Percentiles rank a stretch among this genome's conserved stretches.
Evolutionary conservation across 805 yeast genomes (phyloP).

Genomic region (Hanseniaspora clermontiae): DNA sequence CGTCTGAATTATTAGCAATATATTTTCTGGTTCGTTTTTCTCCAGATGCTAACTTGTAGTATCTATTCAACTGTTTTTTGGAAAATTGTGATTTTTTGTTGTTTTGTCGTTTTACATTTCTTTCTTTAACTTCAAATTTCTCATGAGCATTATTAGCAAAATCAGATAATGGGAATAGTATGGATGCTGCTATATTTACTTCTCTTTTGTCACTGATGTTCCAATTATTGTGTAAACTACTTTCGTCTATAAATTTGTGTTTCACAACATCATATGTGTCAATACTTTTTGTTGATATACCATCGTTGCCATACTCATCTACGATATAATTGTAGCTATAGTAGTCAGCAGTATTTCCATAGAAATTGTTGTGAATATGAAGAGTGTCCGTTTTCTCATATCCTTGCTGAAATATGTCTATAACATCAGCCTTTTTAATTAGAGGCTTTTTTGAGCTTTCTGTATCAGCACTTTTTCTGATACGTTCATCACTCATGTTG

Average conservation of each 20-base stretch:
- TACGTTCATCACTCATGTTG: no score
- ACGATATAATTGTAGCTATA: background rate
- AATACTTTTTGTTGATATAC: background rate
- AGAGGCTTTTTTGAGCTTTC: background rate
- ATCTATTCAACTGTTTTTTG: background rate
- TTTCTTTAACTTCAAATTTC: background rate
- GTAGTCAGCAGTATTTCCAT: background rate
- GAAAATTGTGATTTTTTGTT: background rate
- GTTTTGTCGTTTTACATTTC: background rate
- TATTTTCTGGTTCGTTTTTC: background rate
- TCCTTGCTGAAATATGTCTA: background rate
- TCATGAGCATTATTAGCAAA: background rate
- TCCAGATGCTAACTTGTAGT: background rate
- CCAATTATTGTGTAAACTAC: background rate
- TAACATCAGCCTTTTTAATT: background rate
- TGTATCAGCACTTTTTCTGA: background rate
- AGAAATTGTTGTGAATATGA: background rate
- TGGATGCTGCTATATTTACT: background rate
- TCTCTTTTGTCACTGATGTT: background rate
- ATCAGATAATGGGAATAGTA: background rate
- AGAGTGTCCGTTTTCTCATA: background rate
- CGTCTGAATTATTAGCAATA: background rate
- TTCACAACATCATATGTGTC: background rate
- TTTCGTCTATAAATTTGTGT: background rate
- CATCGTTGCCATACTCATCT: background rate